A percentile compares a stretch with the other conserved stretches of the same genome.
phyloP scores from a whole-genome alignment of 2,329 filamentous ascomycete species.

The Pseudocercospora fijiensis region DNA sequence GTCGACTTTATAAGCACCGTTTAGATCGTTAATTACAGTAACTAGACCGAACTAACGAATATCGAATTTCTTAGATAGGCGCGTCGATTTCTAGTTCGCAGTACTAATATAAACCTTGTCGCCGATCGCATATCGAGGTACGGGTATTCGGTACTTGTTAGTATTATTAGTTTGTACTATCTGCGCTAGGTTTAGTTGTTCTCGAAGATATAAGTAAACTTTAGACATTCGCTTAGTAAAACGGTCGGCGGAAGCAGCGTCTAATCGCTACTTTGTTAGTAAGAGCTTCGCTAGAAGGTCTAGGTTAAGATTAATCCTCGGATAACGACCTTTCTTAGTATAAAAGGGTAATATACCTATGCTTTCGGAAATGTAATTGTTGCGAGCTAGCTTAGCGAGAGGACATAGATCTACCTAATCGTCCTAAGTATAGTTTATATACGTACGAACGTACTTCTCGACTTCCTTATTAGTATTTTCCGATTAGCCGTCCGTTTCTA shows the following conservation, averaged over 20 bases:
- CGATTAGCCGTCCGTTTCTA: neutral
- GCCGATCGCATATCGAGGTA: neutral
- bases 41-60: neutral
- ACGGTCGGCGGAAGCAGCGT: neutral
- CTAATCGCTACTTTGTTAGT: neutral
- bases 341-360: too few relatives aligned
- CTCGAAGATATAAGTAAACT: too few relatives aligned
- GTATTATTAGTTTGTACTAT: neutral
- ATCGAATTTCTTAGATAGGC: too few relatives aligned
- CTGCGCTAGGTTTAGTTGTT: neutral
- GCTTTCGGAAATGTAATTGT: too few relatives aligned
- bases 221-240: too few relatives aligned
- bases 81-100: too few relatives aligned
- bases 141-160: neutral
- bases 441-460: neutral
- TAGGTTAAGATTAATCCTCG: neutral
- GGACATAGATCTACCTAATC: too few relatives aligned
- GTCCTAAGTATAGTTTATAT: neutral
- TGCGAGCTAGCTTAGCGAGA: too few relatives aligned
- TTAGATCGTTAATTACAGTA: neutral
- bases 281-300: neutral
- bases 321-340: too few relatives aligned
- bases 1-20: too few relatives aligned
- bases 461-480: conserved; percentile 4
- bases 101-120: neutral